phyloP scores from a whole-genome alignment of 1,284 basidiomycete genomes.

The Bondarzewia mesenterica region DNA sequence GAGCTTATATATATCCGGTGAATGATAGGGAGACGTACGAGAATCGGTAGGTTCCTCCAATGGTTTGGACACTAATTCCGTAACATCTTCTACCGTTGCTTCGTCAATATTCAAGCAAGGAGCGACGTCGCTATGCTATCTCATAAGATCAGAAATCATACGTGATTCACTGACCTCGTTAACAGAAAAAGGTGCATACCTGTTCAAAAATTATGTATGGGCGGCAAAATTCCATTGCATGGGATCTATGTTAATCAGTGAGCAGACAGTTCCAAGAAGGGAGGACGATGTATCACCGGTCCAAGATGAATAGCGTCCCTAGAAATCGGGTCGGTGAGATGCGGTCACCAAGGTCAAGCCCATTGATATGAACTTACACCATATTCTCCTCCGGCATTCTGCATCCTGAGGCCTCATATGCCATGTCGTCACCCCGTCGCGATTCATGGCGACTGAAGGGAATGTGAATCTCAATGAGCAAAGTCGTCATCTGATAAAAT shows the following conservation, averaged over 20 bases:
- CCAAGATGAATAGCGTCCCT: constrained; percentile 15
- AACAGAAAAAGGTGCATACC: constrained; percentile 6
- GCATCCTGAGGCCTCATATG: constrained; percentile 16
- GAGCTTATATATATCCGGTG: background rate
- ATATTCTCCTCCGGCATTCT: constrained; percentile 15
- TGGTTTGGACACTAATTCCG: constrained; percentile 10
- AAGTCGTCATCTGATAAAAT: background rate
- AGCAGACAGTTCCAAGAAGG: background rate
- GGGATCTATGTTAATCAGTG: constrained; percentile 6
- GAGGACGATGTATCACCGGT: constrained; percentile 11
- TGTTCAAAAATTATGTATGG: constrained; percentile 18
- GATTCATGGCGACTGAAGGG: constrained; percentile 17
- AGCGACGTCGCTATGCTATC: constrained; percentile 16
- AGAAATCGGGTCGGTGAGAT: background rate
- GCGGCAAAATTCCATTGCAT: constrained; percentile 12
- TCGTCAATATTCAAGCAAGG: constrained; percentile 17
- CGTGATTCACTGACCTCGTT: background rate
- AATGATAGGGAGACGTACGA: constrained; percentile 7
- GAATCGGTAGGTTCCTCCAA: constrained; percentile 14
- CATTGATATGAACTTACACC: constrained; percentile 15
- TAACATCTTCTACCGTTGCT: constrained; percentile 9
- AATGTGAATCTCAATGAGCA: background rate
- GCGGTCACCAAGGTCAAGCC: background rate
- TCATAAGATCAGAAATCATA: constrained; percentile 3
- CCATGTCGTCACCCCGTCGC: constrained; percentile 15